These are phyloP conservation scores for Phytophthora syringae DNA, from an alignment of 352 stramenopile genomes.

Conservation along the genomic window DNA sequence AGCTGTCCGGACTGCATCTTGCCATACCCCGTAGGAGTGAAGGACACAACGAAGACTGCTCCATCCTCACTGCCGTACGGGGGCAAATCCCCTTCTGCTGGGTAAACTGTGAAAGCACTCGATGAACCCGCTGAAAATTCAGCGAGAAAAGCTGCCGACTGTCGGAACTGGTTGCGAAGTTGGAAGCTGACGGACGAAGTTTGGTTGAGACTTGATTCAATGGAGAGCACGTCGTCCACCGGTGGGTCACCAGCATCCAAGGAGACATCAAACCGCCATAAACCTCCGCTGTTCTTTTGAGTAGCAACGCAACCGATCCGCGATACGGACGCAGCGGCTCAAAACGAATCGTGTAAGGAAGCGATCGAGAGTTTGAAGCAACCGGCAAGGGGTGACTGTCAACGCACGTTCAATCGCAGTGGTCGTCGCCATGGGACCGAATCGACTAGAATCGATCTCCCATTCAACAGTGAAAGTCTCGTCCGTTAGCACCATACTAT, in stretches of 20 bases:
- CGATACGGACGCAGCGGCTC: slow-evolving; percentile 89
- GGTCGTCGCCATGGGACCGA: slow-evolving; percentile 53
- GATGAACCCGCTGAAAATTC: slow-evolving; percentile 90
- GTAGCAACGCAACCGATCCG: slow-evolving; percentile 70
- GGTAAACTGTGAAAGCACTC: slow-evolving; percentile 90
- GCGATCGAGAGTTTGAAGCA: not conserved
- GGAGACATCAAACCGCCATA: slow-evolving; percentile 88
- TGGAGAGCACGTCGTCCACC: slow-evolving; percentile 87
- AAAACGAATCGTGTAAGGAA: slow-evolving; percentile 66
- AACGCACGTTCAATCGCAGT: slow-evolving; percentile 63
- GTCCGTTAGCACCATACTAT: slow-evolving; percentile 45
- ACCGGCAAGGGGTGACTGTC: slow-evolving; percentile 43
- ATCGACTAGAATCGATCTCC: slow-evolving; percentile 68
- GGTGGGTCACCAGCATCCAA: slow-evolving; percentile 83
- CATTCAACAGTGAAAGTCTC: slow-evolving; percentile 66
- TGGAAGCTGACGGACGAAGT: slow-evolving; percentile 88
- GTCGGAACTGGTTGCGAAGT: slow-evolving; percentile 88
- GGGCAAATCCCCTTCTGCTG: slow-evolving; percentile 72
- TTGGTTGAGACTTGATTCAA: slow-evolving; percentile 89
- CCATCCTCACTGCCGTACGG: slow-evolving; percentile 78
- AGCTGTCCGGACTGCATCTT: slow-evolving; percentile 91
- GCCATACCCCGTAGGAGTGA: slow-evolving; percentile 92
- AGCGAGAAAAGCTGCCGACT: slow-evolving; percentile 75
- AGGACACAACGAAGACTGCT: slow-evolving; percentile 86
- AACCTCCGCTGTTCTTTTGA: slow-evolving; percentile 84